Evolutionary conservation across 2,329 filamentous ascomycete species (phyloP).

Genomic region (Calycina herbarum): DNA sequence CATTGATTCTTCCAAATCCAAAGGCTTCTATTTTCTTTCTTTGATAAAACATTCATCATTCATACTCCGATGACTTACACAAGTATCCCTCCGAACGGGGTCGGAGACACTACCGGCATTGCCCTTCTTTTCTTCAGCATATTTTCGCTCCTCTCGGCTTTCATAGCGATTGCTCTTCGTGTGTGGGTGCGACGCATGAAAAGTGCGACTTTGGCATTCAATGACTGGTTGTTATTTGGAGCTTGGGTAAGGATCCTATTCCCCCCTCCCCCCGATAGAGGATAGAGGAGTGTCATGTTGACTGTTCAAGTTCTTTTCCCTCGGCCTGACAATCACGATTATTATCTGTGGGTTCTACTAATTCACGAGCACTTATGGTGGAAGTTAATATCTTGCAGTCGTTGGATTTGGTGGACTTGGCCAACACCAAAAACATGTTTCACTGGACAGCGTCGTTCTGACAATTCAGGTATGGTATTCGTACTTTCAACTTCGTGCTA

Average conservation of each 20-base stretch:
- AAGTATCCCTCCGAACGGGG: background rate
- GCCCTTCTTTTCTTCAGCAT: background rate
- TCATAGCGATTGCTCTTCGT: background rate
- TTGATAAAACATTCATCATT: background rate
- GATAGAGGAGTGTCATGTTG: background rate
- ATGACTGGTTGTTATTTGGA: conserved; percentile 5
- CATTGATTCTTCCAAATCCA: no score
- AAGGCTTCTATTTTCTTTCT: no score
- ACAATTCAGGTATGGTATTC: background rate
- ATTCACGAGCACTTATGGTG: background rate
- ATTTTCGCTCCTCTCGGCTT: background rate
- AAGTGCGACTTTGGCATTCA: background rate
- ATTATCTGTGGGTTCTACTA: conserved; percentile 1
- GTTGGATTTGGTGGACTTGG: conserved; percentile 1
- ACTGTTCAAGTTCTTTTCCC: conserved; percentile 2
- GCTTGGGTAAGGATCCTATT: background rate
- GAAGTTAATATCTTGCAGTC: background rate
- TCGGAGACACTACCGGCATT: background rate
- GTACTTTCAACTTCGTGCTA: background rate
- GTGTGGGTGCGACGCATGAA: background rate
- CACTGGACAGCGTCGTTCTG: background rate
- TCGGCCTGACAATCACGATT: background rate
- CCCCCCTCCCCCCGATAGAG: no score
- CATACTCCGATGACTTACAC: background rate
- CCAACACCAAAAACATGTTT: background rate